phyloP scores from a whole-genome alignment of 148 eudicot species.

The Diospyros kaki region DNA sequence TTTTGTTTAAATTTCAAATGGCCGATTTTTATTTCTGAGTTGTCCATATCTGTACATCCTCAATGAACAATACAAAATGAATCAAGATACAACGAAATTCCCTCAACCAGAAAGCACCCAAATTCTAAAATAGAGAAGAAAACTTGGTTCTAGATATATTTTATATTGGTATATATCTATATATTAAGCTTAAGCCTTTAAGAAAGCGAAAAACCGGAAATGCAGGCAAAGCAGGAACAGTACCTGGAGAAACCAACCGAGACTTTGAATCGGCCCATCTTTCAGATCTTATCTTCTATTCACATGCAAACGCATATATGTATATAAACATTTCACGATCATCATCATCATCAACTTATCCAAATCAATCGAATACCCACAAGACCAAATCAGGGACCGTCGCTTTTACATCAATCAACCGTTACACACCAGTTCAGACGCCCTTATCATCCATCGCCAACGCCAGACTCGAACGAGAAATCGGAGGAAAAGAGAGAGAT shows the following conservation, averaged over 20 bases:
- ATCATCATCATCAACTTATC: slow-evolving; percentile 1
- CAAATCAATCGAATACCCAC: slow-evolving; percentile 5
- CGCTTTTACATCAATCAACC: background rate
- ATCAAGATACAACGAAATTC: slow-evolving; percentile 2
- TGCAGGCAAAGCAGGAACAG: slow-evolving; percentile 7
- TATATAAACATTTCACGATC: background rate
- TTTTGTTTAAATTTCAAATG: background rate
- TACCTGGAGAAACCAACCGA: slow-evolving; percentile 16
- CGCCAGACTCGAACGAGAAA: background rate
- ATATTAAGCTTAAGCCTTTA: background rate
- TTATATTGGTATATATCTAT: background rate
- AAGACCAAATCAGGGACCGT: background rate
- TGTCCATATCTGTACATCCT: too few relatives aligned
- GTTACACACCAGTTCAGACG: background rate
- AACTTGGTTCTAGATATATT: background rate
- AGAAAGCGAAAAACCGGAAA: slow-evolving; percentile 1
- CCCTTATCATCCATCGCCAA: background rate
- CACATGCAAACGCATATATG: slow-evolving; percentile 1
- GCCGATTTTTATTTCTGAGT: background rate
- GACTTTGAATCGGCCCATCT: slow-evolving; percentile 16
- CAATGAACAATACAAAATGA: background rate
- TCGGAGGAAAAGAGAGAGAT: background rate
- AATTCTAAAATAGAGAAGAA: background rate
- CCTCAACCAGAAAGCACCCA: slow-evolving; percentile 5
- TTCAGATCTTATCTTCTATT: slow-evolving; percentile 26